Percentiles rank a stretch among this genome's conserved stretches.
phyloP scores from a whole-genome alignment of 2,329 filamentous ascomycete species.

The Trichoderma citrinoviride region DNA sequence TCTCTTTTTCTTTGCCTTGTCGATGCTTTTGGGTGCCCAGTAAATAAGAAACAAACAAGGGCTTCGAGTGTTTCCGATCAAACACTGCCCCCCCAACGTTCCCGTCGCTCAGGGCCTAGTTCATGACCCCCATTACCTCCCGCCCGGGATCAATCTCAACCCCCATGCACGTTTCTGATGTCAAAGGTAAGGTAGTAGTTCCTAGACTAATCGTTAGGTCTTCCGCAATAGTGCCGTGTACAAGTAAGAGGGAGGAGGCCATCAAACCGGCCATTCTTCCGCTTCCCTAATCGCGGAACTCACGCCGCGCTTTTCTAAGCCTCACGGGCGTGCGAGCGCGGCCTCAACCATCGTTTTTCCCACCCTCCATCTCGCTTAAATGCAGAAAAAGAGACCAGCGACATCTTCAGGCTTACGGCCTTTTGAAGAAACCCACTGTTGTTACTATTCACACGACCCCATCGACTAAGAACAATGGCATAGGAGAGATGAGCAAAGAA shows the following conservation, averaged over 20 bases:
- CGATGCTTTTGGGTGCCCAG: background rate
- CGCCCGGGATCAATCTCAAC: background rate
- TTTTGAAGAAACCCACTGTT: too few relatives aligned
- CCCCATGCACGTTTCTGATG: background rate
- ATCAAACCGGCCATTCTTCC: background rate
- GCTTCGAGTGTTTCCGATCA: background rate
- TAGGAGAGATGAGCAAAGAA: too few relatives aligned
- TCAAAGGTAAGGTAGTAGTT: background rate
- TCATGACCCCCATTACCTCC: background rate
- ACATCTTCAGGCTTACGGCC: too few relatives aligned
- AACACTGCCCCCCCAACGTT: background rate
- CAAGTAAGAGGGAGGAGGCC: too few relatives aligned
- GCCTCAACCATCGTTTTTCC: background rate
- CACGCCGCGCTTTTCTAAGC: background rate
- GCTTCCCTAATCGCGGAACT: background rate
- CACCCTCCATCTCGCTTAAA: conserved; percentile 12
- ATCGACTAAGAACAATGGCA: too few relatives aligned
- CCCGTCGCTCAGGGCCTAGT: background rate
- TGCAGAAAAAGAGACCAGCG: too few relatives aligned
- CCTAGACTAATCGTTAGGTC: too few relatives aligned
- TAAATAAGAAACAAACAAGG: conserved; percentile 1
- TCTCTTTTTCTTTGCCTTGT: background rate
- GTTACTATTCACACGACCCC: too few relatives aligned
- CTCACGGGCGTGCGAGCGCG: background rate
- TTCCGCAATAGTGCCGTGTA: background rate